Evolutionary conservation across 768 basidiomycete genomes (phyloP).

Genomic region (Mycena haematopus): DNA sequence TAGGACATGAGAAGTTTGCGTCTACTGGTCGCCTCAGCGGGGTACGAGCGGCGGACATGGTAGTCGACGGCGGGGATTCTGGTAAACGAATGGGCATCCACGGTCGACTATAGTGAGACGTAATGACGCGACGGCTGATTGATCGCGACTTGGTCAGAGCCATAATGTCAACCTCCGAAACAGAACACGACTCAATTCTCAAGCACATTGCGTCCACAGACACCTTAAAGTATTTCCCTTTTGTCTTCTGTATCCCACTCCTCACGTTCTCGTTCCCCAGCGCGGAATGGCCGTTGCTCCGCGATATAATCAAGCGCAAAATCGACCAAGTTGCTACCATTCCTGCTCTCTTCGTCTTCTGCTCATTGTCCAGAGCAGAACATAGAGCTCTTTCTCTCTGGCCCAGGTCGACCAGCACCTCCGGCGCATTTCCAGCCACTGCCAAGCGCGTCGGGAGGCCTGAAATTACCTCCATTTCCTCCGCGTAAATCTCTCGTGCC

Average conservation of each 20-base stretch:
- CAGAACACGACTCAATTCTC: constrained; percentile 66
- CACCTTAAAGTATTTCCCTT: constrained; percentile 57
- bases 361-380: constrained; percentile 46
- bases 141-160: background rate
- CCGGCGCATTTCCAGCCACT: constrained; percentile 50
- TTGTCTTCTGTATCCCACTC: constrained; percentile 2
- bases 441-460: constrained; percentile 59
- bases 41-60: constrained; percentile 8
- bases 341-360: constrained; percentile 8
- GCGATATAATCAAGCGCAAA: constrained; percentile 76
- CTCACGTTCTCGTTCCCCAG: constrained; percentile 42
- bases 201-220: constrained; percentile 72
- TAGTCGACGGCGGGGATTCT: background rate
- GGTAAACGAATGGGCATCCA: constrained; percentile 11
- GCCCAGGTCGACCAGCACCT: constrained; percentile 39
- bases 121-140: background rate
- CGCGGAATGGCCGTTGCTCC: constrained; percentile 72
- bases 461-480: constrained; percentile 77
- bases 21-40: constrained; percentile 37
- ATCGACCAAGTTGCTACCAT: constrained; percentile 61
- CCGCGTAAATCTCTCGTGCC: constrained; percentile 61
- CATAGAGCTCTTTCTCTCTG: constrained; percentile 53
- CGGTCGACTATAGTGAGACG: too few species aligned
- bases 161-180: constrained; percentile 20
- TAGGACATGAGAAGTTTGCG: constrained; percentile 65